phyloP scores from a whole-genome alignment of 371 early-diverging fungal species.

The Mortierella sp. region DNA sequence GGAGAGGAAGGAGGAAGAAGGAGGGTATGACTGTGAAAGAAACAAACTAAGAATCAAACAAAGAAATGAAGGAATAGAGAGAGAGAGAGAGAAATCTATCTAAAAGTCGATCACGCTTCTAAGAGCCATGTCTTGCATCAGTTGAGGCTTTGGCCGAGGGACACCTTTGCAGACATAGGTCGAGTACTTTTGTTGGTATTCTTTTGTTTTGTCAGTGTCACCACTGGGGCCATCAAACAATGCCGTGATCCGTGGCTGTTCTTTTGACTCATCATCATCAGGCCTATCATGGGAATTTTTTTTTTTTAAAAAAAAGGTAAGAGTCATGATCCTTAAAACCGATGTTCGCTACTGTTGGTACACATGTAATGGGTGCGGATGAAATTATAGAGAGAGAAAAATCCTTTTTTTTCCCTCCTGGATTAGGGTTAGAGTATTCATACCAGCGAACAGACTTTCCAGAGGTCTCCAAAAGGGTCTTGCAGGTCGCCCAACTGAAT shows the following conservation, averaged over 20 bases:
- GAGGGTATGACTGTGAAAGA: too few species aligned
- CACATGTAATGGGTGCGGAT: too few species aligned
- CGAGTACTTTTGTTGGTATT: constrained; percentile 37
- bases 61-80: neutral
- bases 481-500: constrained; percentile 97
- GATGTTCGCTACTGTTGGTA: too few species aligned
- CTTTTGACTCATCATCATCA: constrained; percentile 27
- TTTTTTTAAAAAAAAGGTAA: neutral
- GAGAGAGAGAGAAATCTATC: neutral
- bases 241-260: constrained; percentile 37
- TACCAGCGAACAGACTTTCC: constrained; percentile 51
- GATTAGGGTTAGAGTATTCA: too few species aligned
- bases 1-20: neutral
- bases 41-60: neutral
- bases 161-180: constrained; percentile 29
- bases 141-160: constrained; percentile 45
- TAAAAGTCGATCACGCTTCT: constrained; percentile 43
- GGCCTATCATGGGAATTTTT: constrained; percentile 24
- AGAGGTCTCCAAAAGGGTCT: constrained; percentile 70
- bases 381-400: neutral
- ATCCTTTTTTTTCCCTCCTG: neutral
- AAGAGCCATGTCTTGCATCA: constrained; percentile 50
- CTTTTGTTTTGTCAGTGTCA: constrained; percentile 2
- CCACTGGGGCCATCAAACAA: constrained; percentile 21
- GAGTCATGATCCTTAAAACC: too few species aligned